A percentile compares a stretch with the other conserved stretches of the same genome.
Evolutionary conservation across 2,329 filamentous ascomycete species (phyloP).

Genomic region (Coniochaeta hoffmannii): DNA sequence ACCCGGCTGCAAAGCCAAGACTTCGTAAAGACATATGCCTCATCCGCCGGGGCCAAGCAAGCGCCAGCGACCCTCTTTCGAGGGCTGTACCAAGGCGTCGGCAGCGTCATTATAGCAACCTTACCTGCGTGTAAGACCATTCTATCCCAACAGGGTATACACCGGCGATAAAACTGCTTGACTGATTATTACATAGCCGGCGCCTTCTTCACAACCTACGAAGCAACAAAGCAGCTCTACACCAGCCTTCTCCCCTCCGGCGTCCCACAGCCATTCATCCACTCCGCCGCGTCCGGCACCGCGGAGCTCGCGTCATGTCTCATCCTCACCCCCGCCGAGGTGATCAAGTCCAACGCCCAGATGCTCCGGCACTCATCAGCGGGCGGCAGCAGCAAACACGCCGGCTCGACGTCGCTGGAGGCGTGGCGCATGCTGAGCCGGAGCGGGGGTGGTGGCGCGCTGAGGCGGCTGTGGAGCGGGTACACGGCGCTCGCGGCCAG

Average conservation of each 20-base stretch:
- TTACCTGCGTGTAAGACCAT: slow-evolving; percentile 66
- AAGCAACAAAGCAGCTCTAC: slow-evolving; percentile 62
- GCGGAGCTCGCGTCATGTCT: slow-evolving; percentile 82
- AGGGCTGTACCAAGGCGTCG: slow-evolving; percentile 81
- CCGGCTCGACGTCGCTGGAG: slow-evolving; percentile 35
- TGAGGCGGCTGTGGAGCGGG: slow-evolving; percentile 56
- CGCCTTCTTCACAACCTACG: slow-evolving; percentile 86
- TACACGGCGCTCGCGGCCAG: slow-evolving; percentile 76
- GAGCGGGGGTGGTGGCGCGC: slow-evolving; percentile 45
- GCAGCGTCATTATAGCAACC: slow-evolving; percentile 77
- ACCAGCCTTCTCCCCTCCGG: slow-evolving; percentile 35
- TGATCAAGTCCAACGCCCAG: slow-evolving; percentile 91
- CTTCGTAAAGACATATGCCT: slow-evolving; percentile 59
- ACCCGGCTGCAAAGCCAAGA: slow-evolving; percentile 76
- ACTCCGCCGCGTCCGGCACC: slow-evolving; percentile 64
- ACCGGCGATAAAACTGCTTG: neutral
- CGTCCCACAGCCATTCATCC: slow-evolving; percentile 61
- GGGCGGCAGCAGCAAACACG: slow-evolving; percentile 18
- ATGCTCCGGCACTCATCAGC: slow-evolving; percentile 54
- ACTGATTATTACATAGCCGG: too few species aligned
- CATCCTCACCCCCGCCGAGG: slow-evolving; percentile 81
- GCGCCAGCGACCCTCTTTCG: slow-evolving; percentile 44
- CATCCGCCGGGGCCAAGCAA: slow-evolving; percentile 47
- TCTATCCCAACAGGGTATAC: neutral
- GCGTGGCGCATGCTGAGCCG: slow-evolving; percentile 35